Base-by-base conservation (phyloP, 176 grass and related monocot genomes). In the Triticum monococcum region DNA sequence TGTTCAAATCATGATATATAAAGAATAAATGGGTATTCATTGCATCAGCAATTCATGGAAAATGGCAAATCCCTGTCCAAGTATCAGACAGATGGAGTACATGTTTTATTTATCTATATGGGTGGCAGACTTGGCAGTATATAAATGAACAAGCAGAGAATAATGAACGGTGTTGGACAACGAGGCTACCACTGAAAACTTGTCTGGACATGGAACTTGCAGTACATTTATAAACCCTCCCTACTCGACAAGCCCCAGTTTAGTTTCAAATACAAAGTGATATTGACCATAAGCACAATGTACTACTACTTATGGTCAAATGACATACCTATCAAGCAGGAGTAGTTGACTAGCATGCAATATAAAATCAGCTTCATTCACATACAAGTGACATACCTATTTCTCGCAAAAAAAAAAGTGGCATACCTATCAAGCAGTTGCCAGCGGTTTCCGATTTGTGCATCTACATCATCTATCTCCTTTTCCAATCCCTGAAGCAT, bases 391-490 rank as follows among this genome's bases (percentile, higher is more conserved):
- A 22, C 77, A 79, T 89, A 99, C 97, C 87, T 99, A 81, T 99
- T 30, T 30, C 28, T 30, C 28, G 28, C 28, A 30, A 30, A 30
- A 30, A 30, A n/a, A 30, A 30, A 80, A 70, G 76, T 68, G 70
- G 16, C 77, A 79, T 89, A 99, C 97, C 87, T 99, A 81, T 99
- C 97, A 83, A 99, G 97, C 7, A 99, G 77, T 89, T 99, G 90
- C 97, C 92, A 99, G 50, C 90, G 94, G 65, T 94, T 92, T 80
- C 97, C 97, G 60, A 99, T 99, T 87, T 96, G 95, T 77, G 94
- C 92, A 62, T 99, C 97, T 22, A 96, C 97, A 83, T 99, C 92
- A 88, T 99, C 97, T 52, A 99, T 99, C 84, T 99, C 97, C 87
- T 93, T 94, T 83, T 99, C 97, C 46, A 99, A 84, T 91, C 93